phyloP scores from a whole-genome alignment of 139 green algal genomes.

The Spirogloea muscicola region DNA sequence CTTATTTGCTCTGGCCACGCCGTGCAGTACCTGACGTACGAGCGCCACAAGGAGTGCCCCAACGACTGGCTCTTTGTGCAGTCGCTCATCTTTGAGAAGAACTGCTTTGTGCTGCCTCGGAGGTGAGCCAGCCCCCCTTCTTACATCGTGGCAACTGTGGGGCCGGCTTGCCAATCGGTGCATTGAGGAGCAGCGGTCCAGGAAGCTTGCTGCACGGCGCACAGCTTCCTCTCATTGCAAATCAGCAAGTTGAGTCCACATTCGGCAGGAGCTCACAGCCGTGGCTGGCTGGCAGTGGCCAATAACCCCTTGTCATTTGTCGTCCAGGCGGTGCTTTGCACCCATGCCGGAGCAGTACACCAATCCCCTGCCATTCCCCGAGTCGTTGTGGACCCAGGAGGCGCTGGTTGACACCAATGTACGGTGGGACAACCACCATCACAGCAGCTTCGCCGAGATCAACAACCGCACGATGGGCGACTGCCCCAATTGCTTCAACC shows the following conservation, averaged over 20 bases:
- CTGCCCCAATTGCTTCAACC: constrained; percentile 4
- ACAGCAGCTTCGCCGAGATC: background rate
- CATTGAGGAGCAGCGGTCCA: too few species aligned
- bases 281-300: too few species aligned
- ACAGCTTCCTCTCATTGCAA: too few species aligned
- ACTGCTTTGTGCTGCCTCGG: constrained; percentile 21
- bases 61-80: constrained; percentile 29
- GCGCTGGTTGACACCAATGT: constrained; percentile 1
- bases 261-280: too few species aligned
- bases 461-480: constrained; percentile 5
- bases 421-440: background rate
- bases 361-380: background rate
- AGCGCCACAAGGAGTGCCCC: background rate
- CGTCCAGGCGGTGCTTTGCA: background rate
- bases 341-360: background rate
- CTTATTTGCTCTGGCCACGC: too few species aligned
- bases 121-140: too few species aligned
- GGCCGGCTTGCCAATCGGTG: too few species aligned
- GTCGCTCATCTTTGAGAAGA: constrained; percentile 22
- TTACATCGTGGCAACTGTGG: too few species aligned
- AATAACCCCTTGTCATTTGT: too few species aligned
- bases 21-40: constrained; percentile 1
- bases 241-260: too few species aligned
- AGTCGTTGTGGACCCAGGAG: background rate
- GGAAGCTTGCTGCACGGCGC: too few species aligned